Percentiles rank a stretch among this genome's conserved stretches.
phyloP scores from a whole-genome alignment of 2,329 filamentous ascomycete species.

The Neofusicoccum kwambonambiense region DNA sequence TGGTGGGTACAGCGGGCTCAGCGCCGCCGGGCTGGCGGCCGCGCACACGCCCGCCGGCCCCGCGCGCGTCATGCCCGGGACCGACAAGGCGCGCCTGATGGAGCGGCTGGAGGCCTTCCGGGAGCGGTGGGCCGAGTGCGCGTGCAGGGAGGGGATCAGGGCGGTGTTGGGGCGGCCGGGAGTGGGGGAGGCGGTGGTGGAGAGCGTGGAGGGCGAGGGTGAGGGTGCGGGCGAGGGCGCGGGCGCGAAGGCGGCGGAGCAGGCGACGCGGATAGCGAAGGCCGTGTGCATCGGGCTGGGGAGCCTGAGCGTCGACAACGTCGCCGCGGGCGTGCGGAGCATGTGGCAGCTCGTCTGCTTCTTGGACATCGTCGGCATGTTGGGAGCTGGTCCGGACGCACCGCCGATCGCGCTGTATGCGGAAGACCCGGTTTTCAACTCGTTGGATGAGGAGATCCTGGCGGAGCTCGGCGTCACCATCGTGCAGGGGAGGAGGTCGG shows the following conservation, averaged over 20 bases:
- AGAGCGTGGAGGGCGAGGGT: not conserved
- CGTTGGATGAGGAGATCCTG: conserved; percentile 32
- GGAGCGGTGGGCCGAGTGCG: conserved; percentile 16
- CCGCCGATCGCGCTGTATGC: conserved; percentile 25
- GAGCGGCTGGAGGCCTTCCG: conserved; percentile 7
- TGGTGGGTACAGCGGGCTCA: not conserved
- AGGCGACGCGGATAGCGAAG: conserved; percentile 19
- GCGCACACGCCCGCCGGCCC: conserved; percentile 6
- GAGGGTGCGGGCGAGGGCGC: too few species aligned
- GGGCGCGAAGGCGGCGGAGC: not conserved
- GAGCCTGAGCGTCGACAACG: conserved; percentile 15
- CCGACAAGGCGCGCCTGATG: not conserved
- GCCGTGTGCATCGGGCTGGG: conserved; percentile 34
- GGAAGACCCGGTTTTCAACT: conserved; percentile 37
- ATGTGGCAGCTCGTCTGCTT: conserved; percentile 41
- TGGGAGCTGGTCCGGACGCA: conserved; percentile 12
- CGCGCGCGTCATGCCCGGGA: conserved; percentile 7
- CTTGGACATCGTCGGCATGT: conserved; percentile 24
- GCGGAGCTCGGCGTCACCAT: conserved; percentile 25
- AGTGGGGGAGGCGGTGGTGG: not conserved
- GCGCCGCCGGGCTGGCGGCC: conserved; percentile 18
- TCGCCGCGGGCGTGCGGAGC: conserved; percentile 9
- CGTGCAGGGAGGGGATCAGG: conserved; percentile 18
- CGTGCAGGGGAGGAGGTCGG: conserved; percentile 11
- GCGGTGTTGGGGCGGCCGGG: not conserved